Evolutionary conservation across 345 rosid species (phyloP), one percentile per base, ranked within the genome.

Genomic region (Syzygium grande): DNA sequence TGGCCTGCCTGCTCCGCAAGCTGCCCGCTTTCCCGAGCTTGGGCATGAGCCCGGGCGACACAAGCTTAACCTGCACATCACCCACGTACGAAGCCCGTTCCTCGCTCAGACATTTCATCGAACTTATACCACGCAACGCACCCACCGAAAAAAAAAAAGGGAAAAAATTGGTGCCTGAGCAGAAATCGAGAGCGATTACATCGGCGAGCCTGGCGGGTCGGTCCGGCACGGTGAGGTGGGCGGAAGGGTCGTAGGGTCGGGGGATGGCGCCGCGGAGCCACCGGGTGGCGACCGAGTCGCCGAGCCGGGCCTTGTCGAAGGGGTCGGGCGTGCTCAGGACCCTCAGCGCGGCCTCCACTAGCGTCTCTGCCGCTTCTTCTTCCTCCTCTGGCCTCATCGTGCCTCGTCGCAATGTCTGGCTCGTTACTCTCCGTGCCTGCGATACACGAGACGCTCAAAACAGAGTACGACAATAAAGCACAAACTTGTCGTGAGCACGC

Each of bases 1-100:
- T 96, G 8, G 98, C 97, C 93, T 93, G 98, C 89, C 98, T 94
- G 86, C 98, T 96, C 90, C 94, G 98, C 94, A 95, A 93, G 91
- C 98, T 96, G 79, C 98, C 99, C 11, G 95, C 98, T 91, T 92
- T 97, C 56, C 98, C 98, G 27, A 97, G 96, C 94, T 96, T 97
- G 80, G 98, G 99, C 99, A 96, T 96, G 86, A 94, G 91, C 91
- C 97, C 90, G 14, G 98, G 98, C 11, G 98, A 91, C 90, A 97
- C 95, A 92, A 96, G 90, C 91, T 92, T 97, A 87, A 96, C 93
- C 98, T 96, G 93, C 86, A 51, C 30, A 86, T 5, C 46, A 14
- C 79, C 86, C 59, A 87, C 34, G 84, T 52, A 43, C 30, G 27
- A 30, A 53, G 51, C 38, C 15, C 46, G 16, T 29, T 7, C 38